phyloP scores from a whole-genome alignment of 2,329 filamentous ascomycete genomes.

The Arthrobotrys pseudoclavata region DNA sequence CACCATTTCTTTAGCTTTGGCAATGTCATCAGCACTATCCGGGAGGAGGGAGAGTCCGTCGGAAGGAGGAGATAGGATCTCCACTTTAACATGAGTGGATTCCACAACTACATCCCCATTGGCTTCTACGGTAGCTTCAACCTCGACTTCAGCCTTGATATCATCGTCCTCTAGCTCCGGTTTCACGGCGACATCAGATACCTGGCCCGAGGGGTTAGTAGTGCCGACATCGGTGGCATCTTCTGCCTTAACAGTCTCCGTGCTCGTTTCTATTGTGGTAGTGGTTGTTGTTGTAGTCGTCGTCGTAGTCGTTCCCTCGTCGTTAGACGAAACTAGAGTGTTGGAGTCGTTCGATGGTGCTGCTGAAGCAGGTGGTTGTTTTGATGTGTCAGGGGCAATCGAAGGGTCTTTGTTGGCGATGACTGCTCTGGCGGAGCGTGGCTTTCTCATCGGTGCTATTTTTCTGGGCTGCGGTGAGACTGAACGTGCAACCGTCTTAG shows the following conservation, averaged over 20 bases:
- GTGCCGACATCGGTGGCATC: slow-evolving; percentile 63
- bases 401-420: slow-evolving; percentile 67
- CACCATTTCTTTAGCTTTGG: slow-evolving; percentile 89
- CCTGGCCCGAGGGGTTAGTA: slow-evolving; percentile 24
- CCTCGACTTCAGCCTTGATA: slow-evolving; percentile 64
- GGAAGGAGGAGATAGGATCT: slow-evolving; percentile 75
- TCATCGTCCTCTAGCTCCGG: slow-evolving; percentile 71
- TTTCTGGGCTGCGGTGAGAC: slow-evolving; percentile 70
- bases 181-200: slow-evolving; percentile 64
- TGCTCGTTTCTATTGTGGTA: slow-evolving; percentile 40
- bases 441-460: slow-evolving; percentile 69
- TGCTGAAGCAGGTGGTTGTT: slow-evolving; percentile 63
- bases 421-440: slow-evolving; percentile 67
- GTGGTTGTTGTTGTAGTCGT: slow-evolving; percentile 64
- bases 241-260: slow-evolving; percentile 42
- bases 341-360: slow-evolving; percentile 73
- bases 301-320: slow-evolving; percentile 65
- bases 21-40: slow-evolving; percentile 83
- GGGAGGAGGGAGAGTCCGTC: slow-evolving; percentile 74
- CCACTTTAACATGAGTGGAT: slow-evolving; percentile 79
- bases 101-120: slow-evolving; percentile 72
- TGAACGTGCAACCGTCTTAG: slow-evolving; percentile 73
- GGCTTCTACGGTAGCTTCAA: slow-evolving; percentile 62
- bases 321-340: slow-evolving; percentile 66
- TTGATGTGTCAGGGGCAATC: slow-evolving; percentile 62